A percentile compares a stretch with the other conserved stretches of the same genome.
Evolutionary conservation across 2,329 filamentous ascomycete genomes (phyloP).

Genomic region (Paracoccidioides brasiliensis): DNA sequence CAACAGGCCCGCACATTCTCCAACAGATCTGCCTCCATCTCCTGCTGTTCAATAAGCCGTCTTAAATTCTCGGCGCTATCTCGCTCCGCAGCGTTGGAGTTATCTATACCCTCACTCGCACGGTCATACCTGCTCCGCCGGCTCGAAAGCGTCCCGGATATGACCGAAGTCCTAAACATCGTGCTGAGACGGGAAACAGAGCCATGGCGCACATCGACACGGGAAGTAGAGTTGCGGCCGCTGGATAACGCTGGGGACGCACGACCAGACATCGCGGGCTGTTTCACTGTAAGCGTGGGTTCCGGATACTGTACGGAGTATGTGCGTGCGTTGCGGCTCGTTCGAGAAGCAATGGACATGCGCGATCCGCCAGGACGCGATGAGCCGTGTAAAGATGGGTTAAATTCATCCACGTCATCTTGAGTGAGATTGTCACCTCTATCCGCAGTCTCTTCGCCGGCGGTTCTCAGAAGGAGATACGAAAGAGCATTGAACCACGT

Average conservation of each 20-base stretch:
- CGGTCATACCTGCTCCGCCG: slow-evolving; percentile 29
- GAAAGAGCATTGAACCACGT: slow-evolving; percentile 97
- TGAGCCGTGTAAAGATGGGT: slow-evolving; percentile 48
- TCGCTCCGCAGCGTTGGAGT: slow-evolving; percentile 34
- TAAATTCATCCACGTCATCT: slow-evolving; percentile 65
- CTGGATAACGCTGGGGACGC: slow-evolving; percentile 25
- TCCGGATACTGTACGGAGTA: slow-evolving; percentile 43
- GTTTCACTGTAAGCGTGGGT: slow-evolving; percentile 27
- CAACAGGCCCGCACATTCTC: slow-evolving; percentile 97
- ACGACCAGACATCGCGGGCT: slow-evolving; percentile 24
- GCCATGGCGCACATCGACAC: slow-evolving; percentile 24
- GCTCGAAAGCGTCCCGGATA: slow-evolving; percentile 39
- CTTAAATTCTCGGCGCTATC: slow-evolving; percentile 76
- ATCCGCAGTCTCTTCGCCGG: slow-evolving; percentile 40
- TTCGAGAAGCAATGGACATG: slow-evolving; percentile 64
- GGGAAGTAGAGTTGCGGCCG: slow-evolving; percentile 22
- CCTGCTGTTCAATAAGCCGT: slow-evolving; percentile 55
- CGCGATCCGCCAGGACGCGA: slow-evolving; percentile 41
- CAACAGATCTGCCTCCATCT: slow-evolving; percentile 59
- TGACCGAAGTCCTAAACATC: slow-evolving; percentile 34
- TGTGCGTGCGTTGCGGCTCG: slow-evolving; percentile 57
- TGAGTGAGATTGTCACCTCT: slow-evolving; percentile 43
- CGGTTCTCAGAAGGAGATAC: slow-evolving; percentile 72
- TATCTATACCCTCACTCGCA: slow-evolving; percentile 25
- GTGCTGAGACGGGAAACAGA: slow-evolving; percentile 37